A percentile compares a stretch with the other conserved stretches of the same genome.
Evolutionary conservation across 2,329 filamentous ascomycete genomes (phyloP).

Genomic region (Colletotrichum tropicicola): DNA sequence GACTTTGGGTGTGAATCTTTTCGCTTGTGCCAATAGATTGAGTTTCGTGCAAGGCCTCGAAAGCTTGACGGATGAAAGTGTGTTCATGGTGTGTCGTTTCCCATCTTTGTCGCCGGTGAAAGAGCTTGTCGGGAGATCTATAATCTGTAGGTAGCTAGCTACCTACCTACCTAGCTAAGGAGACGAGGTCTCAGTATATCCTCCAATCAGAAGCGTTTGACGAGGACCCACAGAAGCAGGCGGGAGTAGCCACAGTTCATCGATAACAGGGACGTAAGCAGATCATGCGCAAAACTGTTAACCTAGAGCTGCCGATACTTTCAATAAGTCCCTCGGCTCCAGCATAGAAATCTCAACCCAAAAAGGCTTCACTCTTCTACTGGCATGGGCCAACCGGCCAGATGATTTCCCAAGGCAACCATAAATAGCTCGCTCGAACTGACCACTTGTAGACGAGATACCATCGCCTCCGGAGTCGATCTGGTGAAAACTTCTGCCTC

Average conservation of each 20-base stretch:
- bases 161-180: neutral
- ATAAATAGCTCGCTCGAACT: too few species aligned
- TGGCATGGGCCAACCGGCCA: neutral
- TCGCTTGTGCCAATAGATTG: too few species aligned
- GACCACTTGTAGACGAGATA: too few species aligned
- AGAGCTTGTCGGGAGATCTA: neutral
- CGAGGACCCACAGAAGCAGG: neutral
- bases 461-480: neutral
- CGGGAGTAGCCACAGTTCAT: neutral
- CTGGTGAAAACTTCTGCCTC: neutral
- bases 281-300: neutral
- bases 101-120: neutral
- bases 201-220: neutral
- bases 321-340: too few species aligned
- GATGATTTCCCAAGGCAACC: slow-evolving; percentile 9
- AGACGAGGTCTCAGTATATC: neutral
- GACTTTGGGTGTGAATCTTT: neutral
- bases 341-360: neutral
- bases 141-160: neutral
- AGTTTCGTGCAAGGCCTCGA: neutral
- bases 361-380: too few species aligned
- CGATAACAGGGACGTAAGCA: neutral
- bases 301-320: neutral
- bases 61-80: neutral
- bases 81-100: neutral